A percentile compares a stretch with the other conserved stretches of the same genome.
These are phyloP conservation scores for Spergularia azorica DNA, from an alignment of 179 eudicot genomes.

Conservation along the genomic window DNA sequence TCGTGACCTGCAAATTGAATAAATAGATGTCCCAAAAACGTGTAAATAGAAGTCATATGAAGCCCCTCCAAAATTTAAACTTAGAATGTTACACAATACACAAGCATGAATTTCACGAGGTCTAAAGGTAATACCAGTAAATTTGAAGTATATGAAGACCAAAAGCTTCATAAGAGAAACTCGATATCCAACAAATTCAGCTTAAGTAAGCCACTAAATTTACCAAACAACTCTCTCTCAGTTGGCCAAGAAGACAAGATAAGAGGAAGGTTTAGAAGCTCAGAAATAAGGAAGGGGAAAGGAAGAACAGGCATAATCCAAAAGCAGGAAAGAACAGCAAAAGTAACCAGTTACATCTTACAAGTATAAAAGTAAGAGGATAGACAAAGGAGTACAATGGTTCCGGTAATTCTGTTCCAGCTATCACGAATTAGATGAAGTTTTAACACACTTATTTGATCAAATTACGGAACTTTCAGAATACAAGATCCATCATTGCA, in stretches of 20 bases:
- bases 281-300: no score
- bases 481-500: constrained; percentile 55
- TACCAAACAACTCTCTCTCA: no score
- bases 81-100: not conserved
- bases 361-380: not conserved
- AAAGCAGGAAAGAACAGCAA: no score
- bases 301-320: no score
- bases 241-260: not conserved
- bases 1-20: constrained; percentile 61
- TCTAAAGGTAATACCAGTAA: not conserved
- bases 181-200: not conserved
- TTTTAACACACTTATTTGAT: no score
- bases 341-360: no score
- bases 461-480: no score
- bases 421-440: no score
- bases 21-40: not conserved
- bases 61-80: not conserved
- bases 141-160: not conserved
- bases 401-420: no score
- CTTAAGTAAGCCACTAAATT: not conserved
- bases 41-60: no score
- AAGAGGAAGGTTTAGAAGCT: not conserved
- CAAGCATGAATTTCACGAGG: not conserved
- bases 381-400: not conserved
- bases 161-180: not conserved